Percentiles rank a stretch among this genome's conserved stretches.
Evolutionary conservation across 805 yeast genomes (phyloP).

Genomic region (Candida nitratophila): DNA sequence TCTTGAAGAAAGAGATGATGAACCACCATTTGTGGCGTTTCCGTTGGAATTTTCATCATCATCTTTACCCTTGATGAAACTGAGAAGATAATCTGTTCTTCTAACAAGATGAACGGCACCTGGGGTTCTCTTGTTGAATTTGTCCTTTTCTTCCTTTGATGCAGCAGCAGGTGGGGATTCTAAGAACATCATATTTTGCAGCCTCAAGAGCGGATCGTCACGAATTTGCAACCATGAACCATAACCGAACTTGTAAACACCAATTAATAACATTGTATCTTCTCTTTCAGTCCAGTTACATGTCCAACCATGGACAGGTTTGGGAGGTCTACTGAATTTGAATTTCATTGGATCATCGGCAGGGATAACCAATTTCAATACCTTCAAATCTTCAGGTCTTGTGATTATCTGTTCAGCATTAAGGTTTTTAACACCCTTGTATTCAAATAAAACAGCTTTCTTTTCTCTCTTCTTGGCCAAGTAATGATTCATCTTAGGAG

Average conservation of each 20-base stretch:
- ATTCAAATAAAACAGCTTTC: slow-evolving; percentile 85
- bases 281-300: slow-evolving; percentile 80
- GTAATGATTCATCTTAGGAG: slow-evolving; percentile 39
- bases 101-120: slow-evolving; percentile 89
- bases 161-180: slow-evolving; percentile 32
- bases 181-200: slow-evolving; percentile 78
- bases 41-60: slow-evolving; percentile 2
- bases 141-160: slow-evolving; percentile 30
- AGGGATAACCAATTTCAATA: slow-evolving; percentile 48
- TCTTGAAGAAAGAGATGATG: not conserved
- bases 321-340: slow-evolving; percentile 55
- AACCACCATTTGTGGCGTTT: no score
- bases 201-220: slow-evolving; percentile 87
- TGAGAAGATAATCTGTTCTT: slow-evolving; percentile 80
- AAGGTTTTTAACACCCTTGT: slow-evolving; percentile 76
- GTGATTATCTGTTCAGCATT: slow-evolving; percentile 84
- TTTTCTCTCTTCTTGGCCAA: slow-evolving; percentile 71
- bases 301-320: slow-evolving; percentile 85
- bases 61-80: slow-evolving; percentile 49
- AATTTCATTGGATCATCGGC: slow-evolving; percentile 53
- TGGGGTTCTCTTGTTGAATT: slow-evolving; percentile 60
- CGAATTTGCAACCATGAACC: slow-evolving; percentile 93
- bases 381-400: slow-evolving; percentile 79
- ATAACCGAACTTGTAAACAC: slow-evolving; percentile 88
- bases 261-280: slow-evolving; percentile 81